Conservation (phyloP, 2,329 filamentous ascomycete genomes). For the Sclerotinia glacialis region DNA sequence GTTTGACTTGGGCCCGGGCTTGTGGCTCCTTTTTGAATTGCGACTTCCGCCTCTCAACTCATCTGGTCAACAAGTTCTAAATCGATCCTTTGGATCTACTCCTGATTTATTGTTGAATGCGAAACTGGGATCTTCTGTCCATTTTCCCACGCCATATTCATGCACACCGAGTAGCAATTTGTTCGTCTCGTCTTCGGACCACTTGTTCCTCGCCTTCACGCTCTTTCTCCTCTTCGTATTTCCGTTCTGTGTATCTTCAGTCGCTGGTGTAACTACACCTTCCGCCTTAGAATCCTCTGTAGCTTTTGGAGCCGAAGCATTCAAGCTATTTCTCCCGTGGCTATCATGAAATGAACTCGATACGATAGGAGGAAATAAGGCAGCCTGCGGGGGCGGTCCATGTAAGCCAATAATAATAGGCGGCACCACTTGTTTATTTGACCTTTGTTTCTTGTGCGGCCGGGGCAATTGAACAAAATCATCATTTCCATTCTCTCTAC, state of each 20-base stretch:
- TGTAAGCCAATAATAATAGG: conserved; percentile 64
- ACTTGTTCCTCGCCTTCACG: conserved; percentile 58
- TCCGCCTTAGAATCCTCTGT: conserved; percentile 21
- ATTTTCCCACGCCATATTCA: conserved; percentile 62
- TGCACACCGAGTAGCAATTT: conserved; percentile 59
- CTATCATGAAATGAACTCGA: conserved; percentile 54
- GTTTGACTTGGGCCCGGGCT: conserved; percentile 5
- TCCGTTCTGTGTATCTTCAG: conserved; percentile 40
- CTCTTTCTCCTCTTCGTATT: conserved; percentile 49
- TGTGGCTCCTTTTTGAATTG: not conserved
- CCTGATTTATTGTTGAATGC: conserved; percentile 59
- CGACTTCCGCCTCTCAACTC: conserved; percentile 51
- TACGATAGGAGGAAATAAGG: conserved; percentile 62
- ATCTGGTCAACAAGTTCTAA: conserved; percentile 62
- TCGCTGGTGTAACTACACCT: not conserved
- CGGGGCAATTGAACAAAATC: conserved; percentile 63
- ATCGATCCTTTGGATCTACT: conserved; percentile 63
- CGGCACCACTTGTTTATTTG: conserved; percentile 54
- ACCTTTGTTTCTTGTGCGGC: conserved; percentile 62
- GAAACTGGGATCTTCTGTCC: conserved; percentile 61
- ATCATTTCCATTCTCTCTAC: conserved; percentile 51
- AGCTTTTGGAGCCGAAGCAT: conserved; percentile 31
- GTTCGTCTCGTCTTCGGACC: conserved; percentile 64
- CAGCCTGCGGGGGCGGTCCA: conserved; percentile 56
- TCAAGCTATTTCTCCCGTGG: conserved; percentile 42